phyloP scores from a whole-genome alignment of 1,284 basidiomycete genomes.

The Leccinum angustisporum region DNA sequence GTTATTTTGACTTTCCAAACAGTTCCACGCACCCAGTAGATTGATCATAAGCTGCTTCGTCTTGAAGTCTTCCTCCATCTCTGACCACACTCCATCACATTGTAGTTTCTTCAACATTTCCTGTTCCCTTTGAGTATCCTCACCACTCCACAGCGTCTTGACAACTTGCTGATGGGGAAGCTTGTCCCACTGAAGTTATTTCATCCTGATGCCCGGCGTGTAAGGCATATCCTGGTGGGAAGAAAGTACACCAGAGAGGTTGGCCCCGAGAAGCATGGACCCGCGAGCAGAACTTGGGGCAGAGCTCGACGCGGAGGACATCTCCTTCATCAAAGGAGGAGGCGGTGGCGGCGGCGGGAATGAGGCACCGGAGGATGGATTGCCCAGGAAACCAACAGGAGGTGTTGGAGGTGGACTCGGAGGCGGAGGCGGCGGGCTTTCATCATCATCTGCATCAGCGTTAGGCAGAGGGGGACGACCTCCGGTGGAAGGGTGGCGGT shows the following conservation, averaged over 20 bases:
- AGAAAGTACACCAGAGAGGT: conserved; percentile 53
- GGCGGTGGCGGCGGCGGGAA: conserved; percentile 45
- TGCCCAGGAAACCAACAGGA: conserved; percentile 29
- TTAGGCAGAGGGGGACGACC: conserved; percentile 30
- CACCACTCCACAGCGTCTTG: conserved; percentile 83
- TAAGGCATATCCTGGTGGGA: conserved; percentile 85
- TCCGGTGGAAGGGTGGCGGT: conserved; percentile 19
- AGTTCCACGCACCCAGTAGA: conserved; percentile 57
- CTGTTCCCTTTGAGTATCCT: conserved; percentile 67
- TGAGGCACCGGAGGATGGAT: conserved; percentile 38
- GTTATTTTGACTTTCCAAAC: background rate
- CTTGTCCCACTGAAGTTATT: conserved; percentile 99
- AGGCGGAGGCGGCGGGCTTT: conserved; percentile 27
- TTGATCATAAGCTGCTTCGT: conserved; percentile 92
- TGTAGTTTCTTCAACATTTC: conserved; percentile 81
- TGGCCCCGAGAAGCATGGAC: conserved; percentile 60
- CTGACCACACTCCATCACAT: conserved; percentile 85
- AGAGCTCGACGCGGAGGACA: conserved; percentile 47
- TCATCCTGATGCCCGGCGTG: conserved; percentile 90
- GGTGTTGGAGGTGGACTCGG: conserved; percentile 36
- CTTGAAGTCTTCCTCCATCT: conserved; percentile 99
- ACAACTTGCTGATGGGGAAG: conserved; percentile 81
- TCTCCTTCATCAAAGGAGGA: conserved; percentile 43
- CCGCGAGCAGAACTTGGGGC: conserved; percentile 52
- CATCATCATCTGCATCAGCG: conserved; percentile 36